phyloP scores from a whole-genome alignment of 2,329 filamentous ascomycete species.

The Claviceps quebecensis region DNA sequence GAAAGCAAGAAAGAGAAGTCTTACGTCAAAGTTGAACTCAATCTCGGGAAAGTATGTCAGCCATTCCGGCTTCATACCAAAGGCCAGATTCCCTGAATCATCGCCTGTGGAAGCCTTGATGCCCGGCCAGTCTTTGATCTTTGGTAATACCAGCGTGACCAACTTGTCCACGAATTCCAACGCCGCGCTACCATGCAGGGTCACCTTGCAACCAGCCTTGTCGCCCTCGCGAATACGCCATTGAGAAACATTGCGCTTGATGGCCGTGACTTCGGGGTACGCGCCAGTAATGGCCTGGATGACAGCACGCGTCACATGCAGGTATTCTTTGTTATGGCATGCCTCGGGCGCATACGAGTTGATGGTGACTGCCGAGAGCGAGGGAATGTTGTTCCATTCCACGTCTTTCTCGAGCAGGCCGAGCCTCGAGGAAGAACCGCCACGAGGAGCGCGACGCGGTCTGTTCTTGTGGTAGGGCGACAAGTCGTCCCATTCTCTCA shows the following conservation, averaged over 20 bases:
- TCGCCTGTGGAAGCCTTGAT: slow-evolving; percentile 56
- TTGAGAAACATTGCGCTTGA: slow-evolving; percentile 54
- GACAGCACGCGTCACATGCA: slow-evolving; percentile 74
- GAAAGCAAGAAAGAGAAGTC: slow-evolving; percentile 19
- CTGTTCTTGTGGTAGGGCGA: slow-evolving; percentile 93
- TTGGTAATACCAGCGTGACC: slow-evolving; percentile 79
- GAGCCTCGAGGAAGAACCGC: slow-evolving; percentile 49
- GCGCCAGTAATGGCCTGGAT: slow-evolving; percentile 76
- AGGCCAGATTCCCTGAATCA: slow-evolving; percentile 71
- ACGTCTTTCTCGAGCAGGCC: slow-evolving; percentile 59
- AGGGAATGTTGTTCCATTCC: slow-evolving; percentile 73
- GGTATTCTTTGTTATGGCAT: slow-evolving; percentile 53
- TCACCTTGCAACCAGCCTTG: slow-evolving; percentile 61
- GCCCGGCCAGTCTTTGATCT: slow-evolving; percentile 92
- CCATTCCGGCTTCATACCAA: slow-evolving; percentile 63
- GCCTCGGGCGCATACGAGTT: slow-evolving; percentile 62
- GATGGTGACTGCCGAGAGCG: slow-evolving; percentile 66
- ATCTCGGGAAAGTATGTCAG: slow-evolving; percentile 85
- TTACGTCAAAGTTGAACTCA: slow-evolving; percentile 86
- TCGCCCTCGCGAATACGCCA: slow-evolving; percentile 64
- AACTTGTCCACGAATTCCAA: slow-evolving; percentile 85
- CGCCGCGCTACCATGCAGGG: slow-evolving; percentile 65
- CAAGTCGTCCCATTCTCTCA: slow-evolving; percentile 77
- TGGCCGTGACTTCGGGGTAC: slow-evolving; percentile 54
- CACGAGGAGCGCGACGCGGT: slow-evolving; percentile 70